Percentiles rank a stretch among this genome's conserved stretches.
phyloP scores from a whole-genome alignment of 2,329 filamentous ascomycete genomes.

The Didymella sp. region DNA sequence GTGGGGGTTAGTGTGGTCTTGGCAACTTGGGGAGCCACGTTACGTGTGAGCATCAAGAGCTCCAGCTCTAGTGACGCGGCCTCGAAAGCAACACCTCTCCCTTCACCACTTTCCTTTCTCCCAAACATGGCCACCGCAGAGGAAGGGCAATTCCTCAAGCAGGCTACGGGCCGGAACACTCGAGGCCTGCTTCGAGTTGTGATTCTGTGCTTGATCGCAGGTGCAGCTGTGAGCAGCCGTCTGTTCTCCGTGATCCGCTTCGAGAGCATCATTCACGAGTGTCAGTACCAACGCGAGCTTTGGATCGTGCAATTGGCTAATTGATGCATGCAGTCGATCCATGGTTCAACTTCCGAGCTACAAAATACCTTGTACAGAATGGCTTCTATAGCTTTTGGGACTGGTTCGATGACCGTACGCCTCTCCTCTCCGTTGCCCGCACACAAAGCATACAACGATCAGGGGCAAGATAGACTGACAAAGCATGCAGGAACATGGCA shows the following conservation, averaged over 20 bases:
- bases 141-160: slow-evolving; percentile 68
- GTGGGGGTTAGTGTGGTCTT: slow-evolving; percentile 21
- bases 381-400: slow-evolving; percentile 99
- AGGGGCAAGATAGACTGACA: slow-evolving; percentile 25
- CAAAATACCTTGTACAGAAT: slow-evolving; percentile 95
- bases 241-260: slow-evolving; percentile 99
- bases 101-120: slow-evolving; percentile 30
- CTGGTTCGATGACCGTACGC: slow-evolving; percentile 96
- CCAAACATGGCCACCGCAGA: slow-evolving; percentile 50
- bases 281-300: slow-evolving; percentile 63
- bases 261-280: slow-evolving; percentile 99
- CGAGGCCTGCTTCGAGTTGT: slow-evolving; percentile 85
- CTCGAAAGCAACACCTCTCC: slow-evolving; percentile 38
- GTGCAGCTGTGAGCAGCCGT: slow-evolving; percentile 87
- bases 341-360: slow-evolving; percentile 99
- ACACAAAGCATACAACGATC: not conserved
- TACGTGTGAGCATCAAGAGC: slow-evolving; percentile 35
- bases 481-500: slow-evolving; percentile 82
- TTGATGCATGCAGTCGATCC: slow-evolving; percentile 76
- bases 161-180: slow-evolving; percentile 79
- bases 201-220: slow-evolving; percentile 90
- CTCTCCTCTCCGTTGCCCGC: slow-evolving; percentile 20
- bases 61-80: slow-evolving; percentile 49
- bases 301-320: slow-evolving; percentile 38
- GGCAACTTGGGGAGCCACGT: slow-evolving; percentile 21